Percentiles rank a stretch among this genome's conserved stretches.
These are phyloP conservation scores for Xerocomus amazonicus DNA, from an alignment of 1,284 basidiomycete species.

Conservation along the genomic window DNA sequence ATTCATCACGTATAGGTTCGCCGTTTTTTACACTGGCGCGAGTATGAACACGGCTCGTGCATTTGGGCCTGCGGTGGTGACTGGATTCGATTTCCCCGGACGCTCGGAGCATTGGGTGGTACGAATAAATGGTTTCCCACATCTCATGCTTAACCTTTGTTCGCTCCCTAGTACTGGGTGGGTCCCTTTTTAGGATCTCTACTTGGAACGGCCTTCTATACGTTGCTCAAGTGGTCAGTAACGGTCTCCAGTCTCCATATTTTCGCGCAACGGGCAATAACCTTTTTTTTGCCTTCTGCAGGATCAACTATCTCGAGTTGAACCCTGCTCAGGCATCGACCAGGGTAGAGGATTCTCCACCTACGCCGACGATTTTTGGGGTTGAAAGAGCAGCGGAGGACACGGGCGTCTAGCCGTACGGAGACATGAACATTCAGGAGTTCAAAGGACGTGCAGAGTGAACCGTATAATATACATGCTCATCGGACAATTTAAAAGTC, in stretches of 20 bases:
- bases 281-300: conserved; percentile 1
- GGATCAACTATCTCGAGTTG: conserved; percentile 30
- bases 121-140: conserved; percentile 20
- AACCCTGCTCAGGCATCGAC: conserved; percentile 34
- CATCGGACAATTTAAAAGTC: not conserved
- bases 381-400: conserved; percentile 2
- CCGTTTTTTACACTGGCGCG: conserved; percentile 55
- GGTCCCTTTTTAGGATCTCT: conserved; percentile 60
- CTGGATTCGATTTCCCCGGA: conserved; percentile 45
- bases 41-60: conserved; percentile 71
- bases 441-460: not conserved
- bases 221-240: conserved; percentile 53
- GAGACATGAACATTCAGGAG: not conserved
- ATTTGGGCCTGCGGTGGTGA: conserved; percentile 71
- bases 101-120: conserved; percentile 59
- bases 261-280: not conserved
- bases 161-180: conserved; percentile 49
- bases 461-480: not conserved
- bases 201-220: conserved; percentile 56
- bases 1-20: conserved; percentile 42
- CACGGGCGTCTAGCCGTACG: not conserved
- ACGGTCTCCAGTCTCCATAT: not conserved
- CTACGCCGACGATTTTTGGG: conserved; percentile 14
- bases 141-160: not conserved
- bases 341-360: conserved; percentile 25